Conservation (phyloP, 805 yeast genomes). For the Metschnikowia cerradonensis region DNA sequence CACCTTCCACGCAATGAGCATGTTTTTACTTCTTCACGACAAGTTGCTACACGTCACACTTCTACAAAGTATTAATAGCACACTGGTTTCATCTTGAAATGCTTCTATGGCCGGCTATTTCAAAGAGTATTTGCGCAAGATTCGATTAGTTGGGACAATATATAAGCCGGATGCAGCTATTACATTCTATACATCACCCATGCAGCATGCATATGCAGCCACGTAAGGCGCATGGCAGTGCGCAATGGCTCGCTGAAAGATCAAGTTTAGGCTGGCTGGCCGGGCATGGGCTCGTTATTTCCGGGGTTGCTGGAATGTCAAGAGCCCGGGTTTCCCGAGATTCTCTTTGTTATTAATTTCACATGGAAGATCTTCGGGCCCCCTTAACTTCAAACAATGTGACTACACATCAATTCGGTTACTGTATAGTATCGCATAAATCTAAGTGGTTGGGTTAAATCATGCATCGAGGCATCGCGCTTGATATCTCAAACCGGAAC, state of each 20-base stretch:
- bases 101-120: neutral
- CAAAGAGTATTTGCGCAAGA: neutral
- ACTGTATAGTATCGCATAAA: too few species aligned
- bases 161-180: neutral
- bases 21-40: neutral
- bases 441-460: neutral
- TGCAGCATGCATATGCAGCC: slow-evolving; percentile 1
- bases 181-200: neutral
- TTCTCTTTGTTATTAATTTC: neutral
- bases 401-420: neutral
- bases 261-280: neutral
- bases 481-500: neutral
- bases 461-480: neutral
- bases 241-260: neutral
- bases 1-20: neutral
- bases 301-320: neutral
- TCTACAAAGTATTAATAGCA: neutral
- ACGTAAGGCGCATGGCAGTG: neutral
- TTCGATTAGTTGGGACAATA: neutral
- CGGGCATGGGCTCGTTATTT: neutral
- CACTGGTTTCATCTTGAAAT: neutral
- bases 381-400: neutral
- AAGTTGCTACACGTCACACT: too few species aligned
- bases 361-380: neutral
- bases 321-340: neutral